phyloP scores from a whole-genome alignment of 352 stramenopile species.

The Globisporangium parvum region DNA sequence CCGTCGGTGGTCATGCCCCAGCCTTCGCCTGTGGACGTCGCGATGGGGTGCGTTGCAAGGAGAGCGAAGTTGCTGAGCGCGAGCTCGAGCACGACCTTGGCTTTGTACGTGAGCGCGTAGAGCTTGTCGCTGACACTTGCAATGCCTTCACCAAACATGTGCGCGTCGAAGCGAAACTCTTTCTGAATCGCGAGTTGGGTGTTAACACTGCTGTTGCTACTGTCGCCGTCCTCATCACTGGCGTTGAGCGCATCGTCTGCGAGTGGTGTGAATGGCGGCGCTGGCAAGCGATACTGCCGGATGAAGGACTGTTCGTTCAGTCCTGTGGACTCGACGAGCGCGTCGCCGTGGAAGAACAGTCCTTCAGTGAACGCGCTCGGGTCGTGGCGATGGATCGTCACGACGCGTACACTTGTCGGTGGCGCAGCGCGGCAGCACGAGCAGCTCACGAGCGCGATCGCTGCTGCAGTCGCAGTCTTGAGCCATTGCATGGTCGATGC shows the following conservation, averaged over 20 bases:
- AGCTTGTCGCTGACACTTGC: constrained; percentile 64
- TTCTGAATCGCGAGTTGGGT: constrained; percentile 13
- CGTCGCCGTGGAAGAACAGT: constrained; percentile 50
- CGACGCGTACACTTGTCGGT: constrained; percentile 39
- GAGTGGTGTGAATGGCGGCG: neutral
- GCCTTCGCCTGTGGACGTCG: constrained; percentile 78
- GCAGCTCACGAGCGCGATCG: neutral
- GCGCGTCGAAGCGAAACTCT: constrained; percentile 49
- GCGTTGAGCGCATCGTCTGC: neutral
- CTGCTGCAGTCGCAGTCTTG: too few relatives aligned
- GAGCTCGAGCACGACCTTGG: constrained; percentile 52
- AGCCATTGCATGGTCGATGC: too few relatives aligned
- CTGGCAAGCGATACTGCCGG: constrained; percentile 46
- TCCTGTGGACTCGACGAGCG: constrained; percentile 73
- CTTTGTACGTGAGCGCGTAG: constrained; percentile 82
- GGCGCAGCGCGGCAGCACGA: constrained; percentile 8
- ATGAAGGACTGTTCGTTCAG: constrained; percentile 63
- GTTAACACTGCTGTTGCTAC: neutral
- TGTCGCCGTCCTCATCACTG: neutral
- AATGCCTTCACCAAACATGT: constrained; percentile 80
- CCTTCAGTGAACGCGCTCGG: constrained; percentile 65
- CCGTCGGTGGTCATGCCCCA: constrained; percentile 87
- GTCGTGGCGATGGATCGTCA: constrained; percentile 68
- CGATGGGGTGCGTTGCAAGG: constrained; percentile 42
- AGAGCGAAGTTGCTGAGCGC: constrained; percentile 51